Evolutionary conservation across 2,329 filamentous ascomycete genomes (phyloP).

Genomic region (Xylariaceae sp.): DNA sequence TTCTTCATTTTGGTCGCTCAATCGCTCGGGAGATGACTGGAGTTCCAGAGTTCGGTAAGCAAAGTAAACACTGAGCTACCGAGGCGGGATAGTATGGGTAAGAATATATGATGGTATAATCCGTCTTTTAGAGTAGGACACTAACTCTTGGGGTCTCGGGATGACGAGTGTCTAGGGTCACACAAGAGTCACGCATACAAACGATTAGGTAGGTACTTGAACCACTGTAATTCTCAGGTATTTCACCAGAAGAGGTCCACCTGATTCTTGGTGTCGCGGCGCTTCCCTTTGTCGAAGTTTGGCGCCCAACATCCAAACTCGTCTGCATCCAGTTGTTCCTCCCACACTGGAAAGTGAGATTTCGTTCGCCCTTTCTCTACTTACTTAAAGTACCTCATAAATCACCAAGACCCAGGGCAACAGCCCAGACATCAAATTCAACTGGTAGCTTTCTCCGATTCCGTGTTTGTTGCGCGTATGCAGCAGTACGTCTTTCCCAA

Average conservation of each 20-base stretch:
- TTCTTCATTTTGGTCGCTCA: constrained; percentile 22
- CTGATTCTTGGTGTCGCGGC: too few species aligned
- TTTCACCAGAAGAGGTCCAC: not conserved
- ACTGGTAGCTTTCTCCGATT: constrained; percentile 11
- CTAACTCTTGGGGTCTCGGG: constrained; percentile 1
- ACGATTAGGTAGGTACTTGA: not conserved
- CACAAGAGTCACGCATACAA: not conserved
- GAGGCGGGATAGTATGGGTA: not conserved
- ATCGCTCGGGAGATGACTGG: not conserved
- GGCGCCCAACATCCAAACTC: too few species aligned
- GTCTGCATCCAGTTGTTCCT: too few species aligned
- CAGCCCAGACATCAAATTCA: too few species aligned
- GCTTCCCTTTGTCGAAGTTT: too few species aligned
- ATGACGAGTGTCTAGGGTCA: constrained; percentile 1
- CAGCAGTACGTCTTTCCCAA: constrained; percentile 1
- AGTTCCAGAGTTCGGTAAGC: not conserved
- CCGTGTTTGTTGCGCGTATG: not conserved
- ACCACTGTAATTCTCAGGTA: not conserved
- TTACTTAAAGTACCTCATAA: not conserved
- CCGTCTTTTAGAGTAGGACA: not conserved
- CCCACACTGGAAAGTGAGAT: too few species aligned
- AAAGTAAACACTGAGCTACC: not conserved
- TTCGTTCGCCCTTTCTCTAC: not conserved
- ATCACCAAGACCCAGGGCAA: too few species aligned
- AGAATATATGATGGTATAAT: constrained; percentile 2